A percentile compares a stretch with the other conserved stretches of the same genome.
Conservation (phyloP, 2,329 filamentous ascomycete genomes). For the Fusarium armeniacum region DNA sequence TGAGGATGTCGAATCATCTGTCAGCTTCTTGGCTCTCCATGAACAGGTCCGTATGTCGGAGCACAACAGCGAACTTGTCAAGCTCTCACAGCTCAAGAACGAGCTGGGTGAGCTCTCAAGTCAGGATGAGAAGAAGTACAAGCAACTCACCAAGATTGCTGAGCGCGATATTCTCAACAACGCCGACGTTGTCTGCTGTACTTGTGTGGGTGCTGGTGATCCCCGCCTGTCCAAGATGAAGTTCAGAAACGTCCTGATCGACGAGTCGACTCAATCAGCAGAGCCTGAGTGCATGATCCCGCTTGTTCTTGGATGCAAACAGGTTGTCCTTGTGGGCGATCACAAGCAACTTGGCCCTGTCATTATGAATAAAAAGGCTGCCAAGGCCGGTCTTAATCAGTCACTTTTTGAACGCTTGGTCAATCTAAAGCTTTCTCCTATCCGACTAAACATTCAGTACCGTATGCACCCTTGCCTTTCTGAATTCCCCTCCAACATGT, state of each 20-base stretch:
- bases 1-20: slow-evolving; percentile 98
- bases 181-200: slow-evolving; percentile 98
- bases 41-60: slow-evolving; percentile 98
- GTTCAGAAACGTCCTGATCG: slow-evolving; percentile 97
- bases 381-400: slow-evolving; percentile 96
- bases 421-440: slow-evolving; percentile 89
- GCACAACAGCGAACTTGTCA: slow-evolving; percentile 92
- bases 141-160: slow-evolving; percentile 91
- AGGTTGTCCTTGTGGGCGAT: slow-evolving; percentile 97
- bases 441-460: slow-evolving; percentile 96
- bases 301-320: slow-evolving; percentile 95
- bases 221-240: slow-evolving; percentile 97
- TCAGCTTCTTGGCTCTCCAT: slow-evolving; percentile 93
- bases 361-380: slow-evolving; percentile 99
- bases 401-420: slow-evolving; percentile 98
- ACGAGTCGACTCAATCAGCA: slow-evolving; percentile 97
- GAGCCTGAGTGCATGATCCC: slow-evolving; percentile 99
- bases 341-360: slow-evolving; percentile 98
- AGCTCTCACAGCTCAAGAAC: slow-evolving; percentile 91
- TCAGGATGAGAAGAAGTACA: slow-evolving; percentile 98
- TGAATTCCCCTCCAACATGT: slow-evolving; percentile 99
- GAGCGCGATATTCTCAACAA: slow-evolving; percentile 96
- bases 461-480: slow-evolving; percentile 99
- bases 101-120: slow-evolving; percentile 93
- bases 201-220: slow-evolving; percentile 96